Percentiles rank a stretch among this genome's conserved stretches.
Evolutionary conservation across 179 eudicot genomes (phyloP).

Genomic region (Beta corolliflora): DNA sequence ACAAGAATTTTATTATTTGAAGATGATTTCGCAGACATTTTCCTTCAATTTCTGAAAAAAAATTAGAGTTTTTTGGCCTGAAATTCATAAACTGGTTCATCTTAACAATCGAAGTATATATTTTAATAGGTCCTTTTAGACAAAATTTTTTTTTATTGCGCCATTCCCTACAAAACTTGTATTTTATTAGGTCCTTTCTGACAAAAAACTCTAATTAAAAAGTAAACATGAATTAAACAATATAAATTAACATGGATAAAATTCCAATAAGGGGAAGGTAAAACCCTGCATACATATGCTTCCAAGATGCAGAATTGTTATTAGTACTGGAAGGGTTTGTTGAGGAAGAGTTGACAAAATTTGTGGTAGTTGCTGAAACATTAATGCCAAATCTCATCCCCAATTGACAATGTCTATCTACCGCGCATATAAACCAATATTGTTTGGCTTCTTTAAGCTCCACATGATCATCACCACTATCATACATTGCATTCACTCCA

Average conservation of each 20-base stretch:
- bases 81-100: too few relatives aligned
- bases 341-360: not conserved
- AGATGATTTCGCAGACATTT: too few relatives aligned
- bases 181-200: too few relatives aligned
- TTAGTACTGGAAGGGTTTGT: not conserved
- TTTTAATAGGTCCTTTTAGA: too few relatives aligned
- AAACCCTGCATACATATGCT: slow-evolving; percentile 1
- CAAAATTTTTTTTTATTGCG: too few relatives aligned
- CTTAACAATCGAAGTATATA: too few relatives aligned
- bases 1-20: too few relatives aligned
- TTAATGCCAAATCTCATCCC: slow-evolving; percentile 32
- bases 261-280: slow-evolving; percentile 18
- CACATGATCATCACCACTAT: slow-evolving; percentile 31
- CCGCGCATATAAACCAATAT: slow-evolving; percentile 36
- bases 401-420: slow-evolving; percentile 17
- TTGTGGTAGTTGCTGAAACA: slow-evolving; percentile 18
- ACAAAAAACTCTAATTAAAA: too few relatives aligned
- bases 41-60: too few relatives aligned
- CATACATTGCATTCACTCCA: slow-evolving; percentile 30
- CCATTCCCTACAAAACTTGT: too few relatives aligned
- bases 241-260: slow-evolving; percentile 11
- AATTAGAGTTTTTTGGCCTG: too few relatives aligned
- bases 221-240: slow-evolving; percentile 9
- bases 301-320: slow-evolving; percentile 3
- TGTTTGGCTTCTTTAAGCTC: slow-evolving; percentile 31